These are phyloP conservation scores for Bipolaris cookei DNA, from an alignment of 2,329 filamentous ascomycete species.

Conservation along the genomic window DNA sequence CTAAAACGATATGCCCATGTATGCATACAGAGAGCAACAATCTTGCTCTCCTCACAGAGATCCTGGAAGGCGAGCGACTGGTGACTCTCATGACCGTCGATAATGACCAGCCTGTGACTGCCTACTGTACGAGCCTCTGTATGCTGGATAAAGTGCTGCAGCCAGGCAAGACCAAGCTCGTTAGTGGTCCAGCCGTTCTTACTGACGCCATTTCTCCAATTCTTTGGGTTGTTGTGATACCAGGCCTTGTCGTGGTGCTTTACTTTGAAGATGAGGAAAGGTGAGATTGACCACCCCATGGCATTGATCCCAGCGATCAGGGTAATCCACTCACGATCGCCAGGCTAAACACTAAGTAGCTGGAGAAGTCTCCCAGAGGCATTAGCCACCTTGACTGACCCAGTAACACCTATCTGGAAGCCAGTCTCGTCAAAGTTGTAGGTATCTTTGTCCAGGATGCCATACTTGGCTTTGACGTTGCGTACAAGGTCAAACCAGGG, in stretches of 20 bases:
- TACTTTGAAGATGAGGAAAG: conserved; percentile 24
- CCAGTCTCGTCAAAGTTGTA: too few species aligned
- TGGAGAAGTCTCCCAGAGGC: conserved; percentile 6
- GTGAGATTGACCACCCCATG: conserved; percentile 14
- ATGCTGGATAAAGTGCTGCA: conserved; percentile 47
- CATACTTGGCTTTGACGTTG: too few species aligned
- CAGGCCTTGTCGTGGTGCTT: too few species aligned
- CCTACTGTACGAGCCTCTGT: conserved; percentile 33
- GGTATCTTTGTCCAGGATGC: too few species aligned
- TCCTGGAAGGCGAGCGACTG: too few species aligned
- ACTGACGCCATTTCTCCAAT: conserved; percentile 38
- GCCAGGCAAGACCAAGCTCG: conserved; percentile 43
- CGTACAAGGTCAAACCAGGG: too few species aligned
- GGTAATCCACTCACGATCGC: conserved; percentile 23
- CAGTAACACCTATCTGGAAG: too few species aligned
- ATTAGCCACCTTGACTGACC: conserved; percentile 15
- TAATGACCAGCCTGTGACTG: conserved; percentile 45
- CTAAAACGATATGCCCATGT: too few species aligned
- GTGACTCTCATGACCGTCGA: too few species aligned
- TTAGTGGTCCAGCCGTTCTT: conserved; percentile 47
- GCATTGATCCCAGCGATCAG: conserved; percentile 19
- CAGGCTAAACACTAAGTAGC: conserved; percentile 11
- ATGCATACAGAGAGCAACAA: too few species aligned
- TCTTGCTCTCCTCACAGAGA: too few species aligned
- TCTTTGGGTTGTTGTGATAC: conserved; percentile 12